phyloP scores from a whole-genome alignment of 768 basidiomycete genomes.

The Lactarius psammicola region DNA sequence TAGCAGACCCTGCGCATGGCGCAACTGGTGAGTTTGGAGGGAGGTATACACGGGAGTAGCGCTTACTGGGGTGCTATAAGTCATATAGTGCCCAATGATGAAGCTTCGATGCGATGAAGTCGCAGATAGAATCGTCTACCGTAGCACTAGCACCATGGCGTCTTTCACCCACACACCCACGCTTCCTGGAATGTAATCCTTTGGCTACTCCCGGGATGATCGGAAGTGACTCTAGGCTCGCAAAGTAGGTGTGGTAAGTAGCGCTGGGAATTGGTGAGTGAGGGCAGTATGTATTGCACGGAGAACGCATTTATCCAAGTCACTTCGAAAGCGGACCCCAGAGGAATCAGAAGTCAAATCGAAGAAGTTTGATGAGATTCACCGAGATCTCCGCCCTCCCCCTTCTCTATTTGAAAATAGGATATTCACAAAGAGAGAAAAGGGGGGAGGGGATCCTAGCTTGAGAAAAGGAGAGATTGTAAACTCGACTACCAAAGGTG shows the following conservation, averaged over 20 bases:
- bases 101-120: too few species aligned
- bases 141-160: constrained; percentile 47
- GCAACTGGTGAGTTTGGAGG: not conserved
- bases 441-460: constrained; percentile 18
- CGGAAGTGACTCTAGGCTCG: constrained; percentile 53
- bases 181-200: constrained; percentile 46
- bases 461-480: constrained; percentile 20
- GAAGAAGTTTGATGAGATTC: constrained; percentile 15
- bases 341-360: constrained; percentile 16
- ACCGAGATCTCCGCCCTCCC: not conserved
- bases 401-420: not conserved
- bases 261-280: constrained; percentile 47
- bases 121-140: constrained; percentile 61
- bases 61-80: constrained; percentile 70
- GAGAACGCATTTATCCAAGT: constrained; percentile 65
- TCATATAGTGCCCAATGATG: constrained; percentile 77
- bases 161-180: constrained; percentile 20
- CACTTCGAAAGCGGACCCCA: constrained; percentile 36
- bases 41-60: not conserved
- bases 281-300: not conserved
- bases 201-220: constrained; percentile 49
- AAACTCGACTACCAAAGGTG: constrained; percentile 13
- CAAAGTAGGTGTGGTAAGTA: constrained; percentile 54
- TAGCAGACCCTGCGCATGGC: constrained; percentile 54
- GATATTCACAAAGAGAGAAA: constrained; percentile 23